Base-by-base conservation (phyloP, 495 filamentous ascomycete genomes). In the Pseudoneurospora amorphoporcata region DNA sequence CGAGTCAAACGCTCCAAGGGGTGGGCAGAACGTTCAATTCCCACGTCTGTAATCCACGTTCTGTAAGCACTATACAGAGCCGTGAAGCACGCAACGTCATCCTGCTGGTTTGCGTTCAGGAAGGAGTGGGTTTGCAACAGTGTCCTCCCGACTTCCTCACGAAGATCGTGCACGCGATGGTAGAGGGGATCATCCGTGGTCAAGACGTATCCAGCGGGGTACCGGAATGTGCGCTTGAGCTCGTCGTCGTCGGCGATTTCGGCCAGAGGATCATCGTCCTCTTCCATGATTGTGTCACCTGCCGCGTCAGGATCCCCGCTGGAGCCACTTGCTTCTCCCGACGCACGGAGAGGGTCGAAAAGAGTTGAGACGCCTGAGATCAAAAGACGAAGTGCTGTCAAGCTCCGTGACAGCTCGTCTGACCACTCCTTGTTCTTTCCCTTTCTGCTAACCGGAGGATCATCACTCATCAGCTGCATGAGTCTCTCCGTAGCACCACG, bases 381-480 rank as follows among this genome's bases (percentile, higher is more conserved):
- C 38, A 96, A 86, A 41, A 99, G 86, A 72, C 94, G 87, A 19
- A 98, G 83, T 68, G 97, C 91, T 3, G 93, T 91, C 68, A 99
- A 81, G 79, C 96, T 96, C 72, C 95, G 84, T 4, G 94, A 92
- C 39, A 98, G 90, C 81, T 98, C 96, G 81, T 99, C 95, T 0
- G 94, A 97, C 95, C 95, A 99, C 75, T 96, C 94, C 81, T 98
- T 98, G 70, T 95, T 95, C 77, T 92, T 96, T 58, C 95, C 95
- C 76, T 96, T 94, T 58, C 95, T 87, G 80, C 94, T 98, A 39
- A 97, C 89, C n/a, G 87, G 90, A 5, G 94, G 93, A 39, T 89
- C 88, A 42, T 93, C 91, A 73, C 91, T 88, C 71, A 92, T 96
- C 41, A 99, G 85, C 40, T 90, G 87, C 53, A 85, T 86, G 1